phyloP scores from a whole-genome alignment of 768 basidiomycete genomes.

The Nidularia pulvinata region DNA sequence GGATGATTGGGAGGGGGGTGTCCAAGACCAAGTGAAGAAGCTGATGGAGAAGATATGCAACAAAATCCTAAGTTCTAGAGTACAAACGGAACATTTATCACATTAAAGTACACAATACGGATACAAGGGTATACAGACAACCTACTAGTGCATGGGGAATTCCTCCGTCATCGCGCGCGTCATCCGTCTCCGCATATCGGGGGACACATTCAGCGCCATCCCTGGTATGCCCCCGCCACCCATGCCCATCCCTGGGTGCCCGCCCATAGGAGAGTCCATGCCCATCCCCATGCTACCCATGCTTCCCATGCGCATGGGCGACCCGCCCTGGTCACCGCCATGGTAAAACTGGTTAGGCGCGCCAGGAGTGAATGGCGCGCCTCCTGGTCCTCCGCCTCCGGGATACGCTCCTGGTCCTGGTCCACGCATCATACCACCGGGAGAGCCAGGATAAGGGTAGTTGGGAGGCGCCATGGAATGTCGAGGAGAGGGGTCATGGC shows the following conservation, averaged over 20 bases:
- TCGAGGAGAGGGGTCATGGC: slow-evolving; percentile 16
- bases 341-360: slow-evolving; percentile 25
- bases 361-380: slow-evolving; percentile 16
- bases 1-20: slow-evolving; percentile 48
- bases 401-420: slow-evolving; percentile 11
- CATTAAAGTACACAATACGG: slow-evolving; percentile 7
- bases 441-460: slow-evolving; percentile 29
- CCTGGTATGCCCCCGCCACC: slow-evolving; percentile 25
- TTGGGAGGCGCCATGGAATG: slow-evolving; percentile 18
- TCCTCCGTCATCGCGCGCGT: slow-evolving; percentile 27
- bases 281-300: slow-evolving; percentile 25
- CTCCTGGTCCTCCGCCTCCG: slow-evolving; percentile 11
- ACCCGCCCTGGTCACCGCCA: slow-evolving; percentile 16
- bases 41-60: slow-evolving; percentile 20
- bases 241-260: slow-evolving; percentile 20
- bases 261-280: slow-evolving; percentile 13
- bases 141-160: slow-evolving; percentile 20
- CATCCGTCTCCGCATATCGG: slow-evolving; percentile 19
- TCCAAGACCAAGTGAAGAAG: slow-evolving; percentile 21
- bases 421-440: slow-evolving; percentile 22
- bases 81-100: background rate
- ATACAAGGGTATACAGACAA: slow-evolving; percentile 4
- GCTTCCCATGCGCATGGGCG: slow-evolving; percentile 32
- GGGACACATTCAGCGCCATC: slow-evolving; percentile 23
- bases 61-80: background rate